Base-by-base conservation (phyloP, 2,329 filamentous ascomycete genomes). In the Hortaea werneckii region DNA sequence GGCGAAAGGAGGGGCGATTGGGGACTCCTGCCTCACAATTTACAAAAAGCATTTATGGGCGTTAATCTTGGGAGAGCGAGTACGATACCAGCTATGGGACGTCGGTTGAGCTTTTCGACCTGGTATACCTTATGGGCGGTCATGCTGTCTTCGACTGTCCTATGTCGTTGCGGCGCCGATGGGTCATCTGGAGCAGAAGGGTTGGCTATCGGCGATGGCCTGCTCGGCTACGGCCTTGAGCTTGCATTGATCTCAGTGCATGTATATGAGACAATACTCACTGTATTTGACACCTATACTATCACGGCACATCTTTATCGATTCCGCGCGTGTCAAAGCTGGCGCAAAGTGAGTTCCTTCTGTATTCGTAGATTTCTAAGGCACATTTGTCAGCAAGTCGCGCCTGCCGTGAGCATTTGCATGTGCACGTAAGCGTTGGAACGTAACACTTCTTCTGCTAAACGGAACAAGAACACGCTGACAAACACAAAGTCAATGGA, bases 171-270 rank as follows among this genome's bases (percentile, higher is more conserved):
- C 34, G 34, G 13, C 30, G 26, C 29, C 39, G 41, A n/a, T 9
- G n/a, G 8, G 8, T 35, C n/a, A 35, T 35, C n/a, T 35, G 32
- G 9, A 13, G 20, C 32, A 29, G 35, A 20, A 29, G 38, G n/a
- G 20, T 20, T 20, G 20, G 39, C 28, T 34, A 29, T 26, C 35
- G 20, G 40, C 26, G 27, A 13, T 30, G 26, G 39, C 41, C 45
- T 40, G 45, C 45, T 47, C 45, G 45, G 45, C 45, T 38, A 47
- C 45, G 45, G 45, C 45, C 41, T 47, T 29, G 45, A 47, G 45
- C 41, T 47, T n/a, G 10, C 37, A 39, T 39, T 39, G 37, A 39
- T 39, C 37, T 39, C 10, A n/a, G 10, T 8, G 9, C 37, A 39
- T 39, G 37, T 39, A 39, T 39, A 39, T 39, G 37, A 35, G 32